Conservation (phyloP, 495 filamentous ascomycete genomes). For the Friedmanniomyces simplex region DNA sequence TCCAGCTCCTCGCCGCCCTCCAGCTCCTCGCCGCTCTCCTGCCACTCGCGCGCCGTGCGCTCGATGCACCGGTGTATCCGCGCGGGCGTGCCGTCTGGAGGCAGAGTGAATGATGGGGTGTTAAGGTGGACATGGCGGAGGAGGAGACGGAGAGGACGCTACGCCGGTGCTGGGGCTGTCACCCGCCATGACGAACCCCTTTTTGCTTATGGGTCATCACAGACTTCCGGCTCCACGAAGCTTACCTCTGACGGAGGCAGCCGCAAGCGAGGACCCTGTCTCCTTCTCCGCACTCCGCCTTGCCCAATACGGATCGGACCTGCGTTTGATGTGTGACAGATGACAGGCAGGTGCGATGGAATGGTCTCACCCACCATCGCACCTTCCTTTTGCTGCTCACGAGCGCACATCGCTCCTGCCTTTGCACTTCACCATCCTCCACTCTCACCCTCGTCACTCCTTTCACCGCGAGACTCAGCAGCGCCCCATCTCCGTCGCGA, state of each 20-base stretch:
- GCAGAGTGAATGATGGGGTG: too few species aligned
- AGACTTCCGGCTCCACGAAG: neutral
- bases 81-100: too few species aligned
- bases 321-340: neutral
- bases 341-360: too few species aligned
- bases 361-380: neutral
- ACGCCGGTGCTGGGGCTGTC: too few species aligned
- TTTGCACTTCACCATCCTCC: neutral
- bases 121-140: too few species aligned
- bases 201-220: too few species aligned
- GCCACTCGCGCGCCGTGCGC: too few species aligned
- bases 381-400: neutral
- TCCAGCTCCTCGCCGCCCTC: too few species aligned
- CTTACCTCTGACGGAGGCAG: neutral
- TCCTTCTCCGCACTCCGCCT: neutral
- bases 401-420: neutral
- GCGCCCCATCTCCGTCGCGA: neutral
- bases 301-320: neutral
- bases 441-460: neutral
- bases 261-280: neutral
- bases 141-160: too few species aligned
- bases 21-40: too few species aligned
- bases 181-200: too few species aligned
- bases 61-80: too few species aligned
- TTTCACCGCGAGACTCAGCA: neutral